Evolutionary conservation across 2,329 filamentous ascomycete species (phyloP).

Genomic region (Epichloe scottii): DNA sequence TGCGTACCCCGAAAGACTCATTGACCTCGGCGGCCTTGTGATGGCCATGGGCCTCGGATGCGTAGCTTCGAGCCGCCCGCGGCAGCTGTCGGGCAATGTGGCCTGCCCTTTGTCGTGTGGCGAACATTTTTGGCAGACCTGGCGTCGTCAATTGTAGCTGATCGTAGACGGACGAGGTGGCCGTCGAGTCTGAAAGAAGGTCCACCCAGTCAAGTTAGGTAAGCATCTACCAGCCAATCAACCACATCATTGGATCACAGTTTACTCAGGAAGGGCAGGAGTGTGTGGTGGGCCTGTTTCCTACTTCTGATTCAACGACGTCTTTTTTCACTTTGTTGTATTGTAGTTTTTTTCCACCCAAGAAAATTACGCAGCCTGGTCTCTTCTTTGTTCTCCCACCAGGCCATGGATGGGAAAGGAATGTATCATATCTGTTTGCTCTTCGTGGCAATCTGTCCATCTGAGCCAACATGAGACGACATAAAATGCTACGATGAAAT

Average conservation of each 20-base stretch:
- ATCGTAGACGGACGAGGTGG: constrained; percentile 11
- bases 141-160: constrained; percentile 21
- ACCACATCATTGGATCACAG: constrained; percentile 7
- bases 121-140: constrained; percentile 24
- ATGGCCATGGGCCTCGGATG: constrained; percentile 38
- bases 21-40: constrained; percentile 34
- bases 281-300: no score
- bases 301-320: no score
- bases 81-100: constrained; percentile 24
- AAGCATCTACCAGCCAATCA: constrained; percentile 14
- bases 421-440: not conserved
- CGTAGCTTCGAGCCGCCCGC: constrained; percentile 35
- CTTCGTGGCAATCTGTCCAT: not conserved
- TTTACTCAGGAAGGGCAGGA: not conserved
- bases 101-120: constrained; percentile 33
- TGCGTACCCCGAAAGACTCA: constrained; percentile 45
- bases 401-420: not conserved
- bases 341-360: not conserved
- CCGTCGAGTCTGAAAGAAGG: constrained; percentile 4
- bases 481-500: not conserved
- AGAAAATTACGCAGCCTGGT: no score
- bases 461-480: not conserved
- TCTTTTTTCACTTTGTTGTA: not conserved
- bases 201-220: constrained; percentile 15
- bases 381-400: not conserved